phyloP scores from a whole-genome alignment of 768 basidiomycete species.

The Suillus sp. region DNA sequence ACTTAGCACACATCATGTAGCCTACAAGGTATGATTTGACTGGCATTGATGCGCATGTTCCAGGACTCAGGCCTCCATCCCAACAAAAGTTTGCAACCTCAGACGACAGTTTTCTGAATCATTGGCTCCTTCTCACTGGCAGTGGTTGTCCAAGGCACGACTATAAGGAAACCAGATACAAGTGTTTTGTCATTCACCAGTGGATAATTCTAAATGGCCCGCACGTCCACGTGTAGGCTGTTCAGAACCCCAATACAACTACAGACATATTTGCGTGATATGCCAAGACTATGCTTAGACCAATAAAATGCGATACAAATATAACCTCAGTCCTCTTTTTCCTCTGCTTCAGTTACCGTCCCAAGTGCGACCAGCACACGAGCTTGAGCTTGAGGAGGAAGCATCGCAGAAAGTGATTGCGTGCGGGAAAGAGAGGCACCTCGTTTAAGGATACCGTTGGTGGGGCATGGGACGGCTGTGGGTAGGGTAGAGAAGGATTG shows the following conservation, averaged over 20 bases:
- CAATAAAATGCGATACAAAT: background rate
- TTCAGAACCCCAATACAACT: background rate
- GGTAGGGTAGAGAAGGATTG: background rate
- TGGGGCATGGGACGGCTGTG: background rate
- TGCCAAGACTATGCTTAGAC: background rate
- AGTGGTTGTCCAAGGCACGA: background rate
- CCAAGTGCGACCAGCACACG: background rate
- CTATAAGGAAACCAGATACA: background rate
- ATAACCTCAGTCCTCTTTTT: background rate
- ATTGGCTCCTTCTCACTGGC: background rate
- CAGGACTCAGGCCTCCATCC: no score
- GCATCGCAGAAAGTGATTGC: slow-evolving; percentile 2
- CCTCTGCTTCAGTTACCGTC: background rate
- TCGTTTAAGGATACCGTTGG: background rate
- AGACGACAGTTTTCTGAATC: background rate
- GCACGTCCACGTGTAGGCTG: background rate
- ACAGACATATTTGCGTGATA: background rate
- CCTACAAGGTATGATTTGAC: background rate
- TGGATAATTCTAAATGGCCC: background rate
- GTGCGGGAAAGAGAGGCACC: background rate
- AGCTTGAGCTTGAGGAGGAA: background rate
- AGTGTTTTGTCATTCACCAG: background rate
- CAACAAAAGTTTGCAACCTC: background rate
- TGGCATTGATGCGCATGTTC: background rate
- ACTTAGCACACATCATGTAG: background rate